Percentiles rank a stretch among this genome's conserved stretches.
phyloP scores from a whole-genome alignment of 2,329 filamentous ascomycete genomes.

The Aureobasidium leucospermi region DNA sequence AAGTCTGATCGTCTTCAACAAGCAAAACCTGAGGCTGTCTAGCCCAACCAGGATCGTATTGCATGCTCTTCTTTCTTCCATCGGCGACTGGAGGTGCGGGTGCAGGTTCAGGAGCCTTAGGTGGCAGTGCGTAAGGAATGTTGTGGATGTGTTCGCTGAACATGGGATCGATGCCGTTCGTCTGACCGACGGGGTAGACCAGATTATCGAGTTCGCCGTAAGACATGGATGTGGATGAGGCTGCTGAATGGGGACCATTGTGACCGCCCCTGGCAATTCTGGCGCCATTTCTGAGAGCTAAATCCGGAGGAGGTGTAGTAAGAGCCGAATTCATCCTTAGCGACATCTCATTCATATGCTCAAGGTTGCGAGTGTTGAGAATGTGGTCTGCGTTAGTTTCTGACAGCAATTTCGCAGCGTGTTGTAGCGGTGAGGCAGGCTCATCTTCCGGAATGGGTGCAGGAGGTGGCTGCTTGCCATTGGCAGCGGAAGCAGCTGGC shows the following conservation, averaged over 20 bases:
- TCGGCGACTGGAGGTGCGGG: constrained; percentile 39
- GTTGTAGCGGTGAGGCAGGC: constrained; percentile 60
- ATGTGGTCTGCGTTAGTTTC: constrained; percentile 60
- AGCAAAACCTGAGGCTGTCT: constrained; percentile 72
- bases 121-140: constrained; percentile 74
- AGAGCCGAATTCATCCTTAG: constrained; percentile 49
- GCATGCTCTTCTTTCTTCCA: constrained; percentile 53
- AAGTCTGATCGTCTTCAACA: constrained; percentile 73
- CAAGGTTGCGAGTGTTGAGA: constrained; percentile 56
- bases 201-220: constrained; percentile 59
- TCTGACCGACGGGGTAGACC: constrained; percentile 86
- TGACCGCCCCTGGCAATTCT: constrained; percentile 38
- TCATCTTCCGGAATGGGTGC: constrained; percentile 44
- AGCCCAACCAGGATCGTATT: constrained; percentile 58
- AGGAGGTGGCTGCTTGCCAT: constrained; percentile 31
- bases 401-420: constrained; percentile 58
- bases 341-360: constrained; percentile 55
- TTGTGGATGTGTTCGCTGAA: constrained; percentile 91
- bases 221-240: constrained; percentile 45
- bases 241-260: constrained; percentile 36
- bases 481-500: constrained; percentile 19
- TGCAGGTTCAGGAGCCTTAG: constrained; percentile 50
- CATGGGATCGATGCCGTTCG: constrained; percentile 89
- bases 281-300: constrained; percentile 36
- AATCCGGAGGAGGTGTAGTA: constrained; percentile 50